phyloP scores from a whole-genome alignment of 768 basidiomycete genomes.

The Hypholoma sublateritium region DNA sequence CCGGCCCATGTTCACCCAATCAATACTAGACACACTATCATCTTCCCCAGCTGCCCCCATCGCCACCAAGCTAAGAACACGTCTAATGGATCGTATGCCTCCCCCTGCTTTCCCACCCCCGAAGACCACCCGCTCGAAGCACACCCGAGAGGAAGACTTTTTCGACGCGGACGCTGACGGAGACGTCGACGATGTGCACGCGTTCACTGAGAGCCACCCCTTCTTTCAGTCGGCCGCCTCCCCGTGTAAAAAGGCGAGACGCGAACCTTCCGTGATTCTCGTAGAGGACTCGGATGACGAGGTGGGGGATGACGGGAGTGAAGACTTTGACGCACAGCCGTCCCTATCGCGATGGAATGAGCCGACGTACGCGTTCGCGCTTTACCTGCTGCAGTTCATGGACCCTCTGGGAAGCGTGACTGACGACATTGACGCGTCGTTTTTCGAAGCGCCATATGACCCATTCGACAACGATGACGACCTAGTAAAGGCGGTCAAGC shows the following conservation, averaged over 20 bases:
- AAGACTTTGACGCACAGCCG: conserved; percentile 13
- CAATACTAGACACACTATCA: conserved; percentile 4
- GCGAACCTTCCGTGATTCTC: conserved; percentile 4
- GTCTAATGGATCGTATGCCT: background rate
- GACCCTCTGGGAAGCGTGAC: conserved; percentile 13
- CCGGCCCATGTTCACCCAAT: conserved; percentile 18
- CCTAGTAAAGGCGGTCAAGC: too few species aligned
- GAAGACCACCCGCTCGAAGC: background rate
- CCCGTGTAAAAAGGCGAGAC: background rate
- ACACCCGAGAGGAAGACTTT: background rate
- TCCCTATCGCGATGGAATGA: conserved; percentile 31
- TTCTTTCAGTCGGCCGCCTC: conserved; percentile 11
- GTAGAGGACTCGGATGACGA: conserved; percentile 21
- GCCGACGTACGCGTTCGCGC: conserved; percentile 26
- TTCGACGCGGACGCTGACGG: conserved; percentile 17
- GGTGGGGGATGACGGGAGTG: conserved; percentile 9
- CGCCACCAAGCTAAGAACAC: background rate
- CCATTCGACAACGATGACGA: conserved; percentile 22
- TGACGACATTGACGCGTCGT: conserved; percentile 17
- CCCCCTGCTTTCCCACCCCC: too few species aligned
- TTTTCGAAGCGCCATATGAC: conserved; percentile 15
- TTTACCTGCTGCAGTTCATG: conserved; percentile 28
- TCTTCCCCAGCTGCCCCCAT: conserved; percentile 6
- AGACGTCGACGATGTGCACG: conserved; percentile 23
- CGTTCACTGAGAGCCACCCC: conserved; percentile 20